A percentile compares a stretch with the other conserved stretches of the same genome.
These are phyloP conservation scores for Cordyceps militaris DNA, from an alignment of 2,329 filamentous ascomycete genomes.

Conservation along the genomic window DNA sequence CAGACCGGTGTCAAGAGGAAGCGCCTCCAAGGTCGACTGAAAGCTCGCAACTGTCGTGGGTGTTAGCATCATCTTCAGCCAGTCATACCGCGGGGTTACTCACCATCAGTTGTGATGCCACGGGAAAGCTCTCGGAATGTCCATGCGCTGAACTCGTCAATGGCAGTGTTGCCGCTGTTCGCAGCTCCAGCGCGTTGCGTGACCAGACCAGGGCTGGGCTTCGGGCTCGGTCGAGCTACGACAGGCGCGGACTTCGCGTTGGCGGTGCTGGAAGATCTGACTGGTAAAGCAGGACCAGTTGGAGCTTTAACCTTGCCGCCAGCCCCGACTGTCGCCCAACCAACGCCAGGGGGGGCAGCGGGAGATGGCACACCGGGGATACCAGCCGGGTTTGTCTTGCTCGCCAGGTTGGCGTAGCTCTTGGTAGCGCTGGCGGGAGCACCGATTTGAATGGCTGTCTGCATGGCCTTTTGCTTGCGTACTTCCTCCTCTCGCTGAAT, in stretches of 20 bases:
- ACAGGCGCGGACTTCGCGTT: slow-evolving; percentile 36
- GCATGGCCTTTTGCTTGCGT: slow-evolving; percentile 68
- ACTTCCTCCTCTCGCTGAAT: slow-evolving; percentile 95
- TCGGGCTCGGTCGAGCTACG: slow-evolving; percentile 43
- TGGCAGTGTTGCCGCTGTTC: slow-evolving; percentile 46
- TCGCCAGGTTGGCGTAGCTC: slow-evolving; percentile 89
- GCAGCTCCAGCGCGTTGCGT: slow-evolving; percentile 19
- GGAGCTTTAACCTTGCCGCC: slow-evolving; percentile 84
- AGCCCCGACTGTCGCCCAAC: slow-evolving; percentile 93
- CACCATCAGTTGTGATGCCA: slow-evolving; percentile 55
- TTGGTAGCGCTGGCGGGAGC: slow-evolving; percentile 56
- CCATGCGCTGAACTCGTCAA: slow-evolving; percentile 95
- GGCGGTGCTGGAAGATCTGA: slow-evolving; percentile 37
- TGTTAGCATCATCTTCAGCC: neutral
- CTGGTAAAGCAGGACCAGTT: slow-evolving; percentile 46
- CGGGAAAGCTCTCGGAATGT: slow-evolving; percentile 70
- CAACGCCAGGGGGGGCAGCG: slow-evolving; percentile 40
- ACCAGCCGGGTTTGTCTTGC: slow-evolving; percentile 50
- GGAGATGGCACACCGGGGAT: slow-evolving; percentile 22
- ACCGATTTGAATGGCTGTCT: slow-evolving; percentile 41
- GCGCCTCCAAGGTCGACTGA: slow-evolving; percentile 63
- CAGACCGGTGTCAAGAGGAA: slow-evolving; percentile 71
- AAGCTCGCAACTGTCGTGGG: slow-evolving; percentile 64
- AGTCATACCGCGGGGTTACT: slow-evolving; percentile 23
- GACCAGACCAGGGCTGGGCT: slow-evolving; percentile 32